Evolutionary conservation across 176 grass and related monocot species (phyloP).

Genomic region (Aegilops longissima): DNA sequence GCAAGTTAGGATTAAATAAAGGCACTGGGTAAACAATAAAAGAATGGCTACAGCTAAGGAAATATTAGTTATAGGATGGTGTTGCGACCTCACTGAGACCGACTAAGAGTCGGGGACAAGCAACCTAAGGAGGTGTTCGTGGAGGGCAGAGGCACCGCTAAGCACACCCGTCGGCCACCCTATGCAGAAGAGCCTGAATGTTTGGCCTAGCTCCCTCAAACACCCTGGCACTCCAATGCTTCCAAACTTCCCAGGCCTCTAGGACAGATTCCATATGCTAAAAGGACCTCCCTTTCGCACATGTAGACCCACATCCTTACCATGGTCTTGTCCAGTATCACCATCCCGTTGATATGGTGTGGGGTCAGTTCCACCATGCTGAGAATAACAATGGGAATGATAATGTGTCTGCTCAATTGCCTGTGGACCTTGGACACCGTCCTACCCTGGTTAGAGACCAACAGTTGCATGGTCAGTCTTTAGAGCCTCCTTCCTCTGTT

Average conservation of each 20-base stretch:
- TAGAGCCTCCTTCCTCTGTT: neutral
- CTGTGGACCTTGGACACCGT: neutral
- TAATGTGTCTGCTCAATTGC: neutral
- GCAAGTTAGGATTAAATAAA: slow-evolving; percentile 6
- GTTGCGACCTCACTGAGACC: neutral
- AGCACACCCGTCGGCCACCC: neutral
- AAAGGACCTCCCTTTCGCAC: neutral
- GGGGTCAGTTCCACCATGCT: neutral
- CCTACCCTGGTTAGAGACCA: neutral
- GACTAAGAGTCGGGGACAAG: neutral
- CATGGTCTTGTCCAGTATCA: neutral
- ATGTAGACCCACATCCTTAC: neutral
- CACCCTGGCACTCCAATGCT: neutral
- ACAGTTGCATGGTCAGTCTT: neutral
- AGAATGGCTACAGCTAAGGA: neutral
- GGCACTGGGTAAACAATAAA: neutral
- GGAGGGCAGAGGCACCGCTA: neutral
- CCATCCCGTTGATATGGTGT: neutral
- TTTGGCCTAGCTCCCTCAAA: neutral
- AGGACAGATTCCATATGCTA: neutral
- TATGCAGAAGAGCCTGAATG: neutral
- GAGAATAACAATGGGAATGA: neutral
- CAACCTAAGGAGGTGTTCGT: neutral
- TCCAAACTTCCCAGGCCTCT: neutral
- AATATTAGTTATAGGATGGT: neutral